Evolutionary conservation across 2,329 filamentous ascomycete species (phyloP).

Genomic region (Colletotrichum destructivum): DNA sequence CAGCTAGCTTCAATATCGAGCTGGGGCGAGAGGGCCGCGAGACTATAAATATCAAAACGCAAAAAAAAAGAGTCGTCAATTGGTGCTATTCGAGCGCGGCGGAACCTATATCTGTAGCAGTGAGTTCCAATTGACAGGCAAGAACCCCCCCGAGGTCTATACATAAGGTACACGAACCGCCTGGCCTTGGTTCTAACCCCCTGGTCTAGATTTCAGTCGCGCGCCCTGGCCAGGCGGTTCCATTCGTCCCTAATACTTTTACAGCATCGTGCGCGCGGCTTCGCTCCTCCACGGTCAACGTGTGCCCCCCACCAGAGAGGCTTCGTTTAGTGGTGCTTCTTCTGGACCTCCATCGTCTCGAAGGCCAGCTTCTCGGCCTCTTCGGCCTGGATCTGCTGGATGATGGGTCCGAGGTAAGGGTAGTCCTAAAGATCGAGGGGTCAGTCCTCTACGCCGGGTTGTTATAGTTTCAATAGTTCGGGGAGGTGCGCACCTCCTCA

Average conservation of each 20-base stretch:
- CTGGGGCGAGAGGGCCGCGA: slow-evolving; percentile 22
- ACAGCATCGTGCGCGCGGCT: slow-evolving; percentile 36
- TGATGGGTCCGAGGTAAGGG: slow-evolving; percentile 68
- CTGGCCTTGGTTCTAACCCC: slow-evolving; percentile 26
- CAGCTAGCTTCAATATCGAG: slow-evolving; percentile 32
- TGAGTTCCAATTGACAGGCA: slow-evolving; percentile 41
- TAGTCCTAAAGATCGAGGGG: slow-evolving; percentile 58
- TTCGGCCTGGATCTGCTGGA: slow-evolving; percentile 66
- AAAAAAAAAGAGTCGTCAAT: slow-evolving; percentile 35
- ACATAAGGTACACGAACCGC: slow-evolving; percentile 44
- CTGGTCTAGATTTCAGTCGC: slow-evolving; percentile 35
- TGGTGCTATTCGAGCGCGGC: slow-evolving; percentile 29
- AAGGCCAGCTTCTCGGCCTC: slow-evolving; percentile 67
- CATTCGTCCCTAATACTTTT: slow-evolving; percentile 38
- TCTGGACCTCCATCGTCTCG: slow-evolving; percentile 65
- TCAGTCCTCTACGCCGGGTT: slow-evolving; percentile 28
- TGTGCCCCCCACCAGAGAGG: slow-evolving; percentile 15
- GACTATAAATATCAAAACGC: slow-evolving; percentile 19
- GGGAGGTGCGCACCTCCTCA: slow-evolving; percentile 61
- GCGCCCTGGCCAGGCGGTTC: slow-evolving; percentile 38
- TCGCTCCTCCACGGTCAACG: slow-evolving; percentile 4
- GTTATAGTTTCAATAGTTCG: not conserved
- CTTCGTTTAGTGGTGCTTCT: slow-evolving; percentile 58
- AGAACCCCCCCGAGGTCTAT: slow-evolving; percentile 43
- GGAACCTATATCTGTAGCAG: slow-evolving; percentile 35